Evolutionary conservation across 163 green algal species (phyloP).

Genomic region (Scenedesmus sp.): DNA sequence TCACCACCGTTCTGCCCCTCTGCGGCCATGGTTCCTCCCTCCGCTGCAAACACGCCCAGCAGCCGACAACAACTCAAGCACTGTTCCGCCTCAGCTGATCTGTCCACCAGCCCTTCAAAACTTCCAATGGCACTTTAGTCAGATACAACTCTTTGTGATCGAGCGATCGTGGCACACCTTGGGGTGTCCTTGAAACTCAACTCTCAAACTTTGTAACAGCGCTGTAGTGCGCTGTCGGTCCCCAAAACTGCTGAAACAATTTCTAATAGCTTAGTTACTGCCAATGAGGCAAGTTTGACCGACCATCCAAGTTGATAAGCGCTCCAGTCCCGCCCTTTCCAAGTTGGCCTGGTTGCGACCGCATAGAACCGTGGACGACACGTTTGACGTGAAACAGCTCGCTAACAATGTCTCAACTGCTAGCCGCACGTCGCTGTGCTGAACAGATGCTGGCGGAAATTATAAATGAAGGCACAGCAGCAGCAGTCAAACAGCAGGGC

Average conservation of each 20-base stretch:
- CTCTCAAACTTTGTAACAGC: constrained; percentile 8
- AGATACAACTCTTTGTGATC: background rate
- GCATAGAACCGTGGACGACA: too few species aligned
- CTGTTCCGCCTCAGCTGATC: background rate
- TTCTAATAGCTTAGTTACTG: background rate
- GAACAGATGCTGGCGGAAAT: background rate
- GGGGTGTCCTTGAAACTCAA: background rate
- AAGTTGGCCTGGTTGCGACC: background rate
- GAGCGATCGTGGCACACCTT: background rate
- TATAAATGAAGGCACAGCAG: background rate
- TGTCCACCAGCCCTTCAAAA: background rate
- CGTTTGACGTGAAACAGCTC: too few species aligned
- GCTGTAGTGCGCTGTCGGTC: background rate
- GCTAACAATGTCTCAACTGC: too few species aligned
- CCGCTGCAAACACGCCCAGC: constrained; percentile 3
- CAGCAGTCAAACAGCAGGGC: background rate
- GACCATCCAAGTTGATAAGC: background rate
- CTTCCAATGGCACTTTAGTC: background rate
- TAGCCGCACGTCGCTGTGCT: too few species aligned
- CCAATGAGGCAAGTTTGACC: background rate
- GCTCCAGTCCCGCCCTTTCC: background rate
- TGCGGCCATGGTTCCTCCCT: constrained; percentile 15
- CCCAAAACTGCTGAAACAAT: background rate
- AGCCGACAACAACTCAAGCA: constrained; percentile 3
- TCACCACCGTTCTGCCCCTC: constrained; percentile 26